Conservation (phyloP, 768 basidiomycete species). For the Phylloporus rhodoxanthus region DNA sequence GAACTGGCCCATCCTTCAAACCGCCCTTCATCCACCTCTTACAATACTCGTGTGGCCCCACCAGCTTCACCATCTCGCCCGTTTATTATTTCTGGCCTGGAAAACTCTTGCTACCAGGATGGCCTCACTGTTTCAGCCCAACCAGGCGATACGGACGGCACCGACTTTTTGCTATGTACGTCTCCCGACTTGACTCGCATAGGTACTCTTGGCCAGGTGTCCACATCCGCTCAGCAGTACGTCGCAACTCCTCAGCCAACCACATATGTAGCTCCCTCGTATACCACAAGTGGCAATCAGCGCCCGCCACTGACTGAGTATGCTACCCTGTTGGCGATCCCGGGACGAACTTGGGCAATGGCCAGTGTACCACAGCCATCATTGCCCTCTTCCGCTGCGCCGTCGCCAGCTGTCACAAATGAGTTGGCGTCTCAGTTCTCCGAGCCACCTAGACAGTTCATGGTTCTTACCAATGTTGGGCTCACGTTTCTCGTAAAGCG, state of each 20-base stretch:
- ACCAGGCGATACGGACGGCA: constrained; percentile 65
- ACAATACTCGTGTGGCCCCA: constrained; percentile 41
- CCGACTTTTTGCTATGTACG: constrained; percentile 68
- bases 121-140: constrained; percentile 70
- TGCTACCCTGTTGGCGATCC: constrained; percentile 69
- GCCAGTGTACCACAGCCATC: constrained; percentile 44
- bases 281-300: constrained; percentile 36
- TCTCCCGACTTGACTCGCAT: constrained; percentile 73
- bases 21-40: constrained; percentile 38
- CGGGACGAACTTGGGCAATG: constrained; percentile 82
- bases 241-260: constrained; percentile 31
- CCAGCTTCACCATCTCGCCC: constrained; percentile 47
- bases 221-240: constrained; percentile 35
- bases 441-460: constrained; percentile 70
- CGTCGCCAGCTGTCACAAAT: constrained; percentile 57
- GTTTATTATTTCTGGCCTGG: constrained; percentile 53
- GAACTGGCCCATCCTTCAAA: constrained; percentile 52
- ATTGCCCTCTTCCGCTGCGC: constrained; percentile 32
- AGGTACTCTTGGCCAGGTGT: constrained; percentile 63
- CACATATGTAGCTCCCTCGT: constrained; percentile 38
- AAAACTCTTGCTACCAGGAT: constrained; percentile 58
- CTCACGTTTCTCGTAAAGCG: constrained; percentile 76
- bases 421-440: constrained; percentile 80
- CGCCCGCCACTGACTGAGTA: constrained; percentile 72
- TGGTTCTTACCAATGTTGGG: constrained; percentile 85